Conservation (phyloP, 2,329 filamentous ascomycete genomes). For the Sclerotinia sclerotiorum region DNA sequence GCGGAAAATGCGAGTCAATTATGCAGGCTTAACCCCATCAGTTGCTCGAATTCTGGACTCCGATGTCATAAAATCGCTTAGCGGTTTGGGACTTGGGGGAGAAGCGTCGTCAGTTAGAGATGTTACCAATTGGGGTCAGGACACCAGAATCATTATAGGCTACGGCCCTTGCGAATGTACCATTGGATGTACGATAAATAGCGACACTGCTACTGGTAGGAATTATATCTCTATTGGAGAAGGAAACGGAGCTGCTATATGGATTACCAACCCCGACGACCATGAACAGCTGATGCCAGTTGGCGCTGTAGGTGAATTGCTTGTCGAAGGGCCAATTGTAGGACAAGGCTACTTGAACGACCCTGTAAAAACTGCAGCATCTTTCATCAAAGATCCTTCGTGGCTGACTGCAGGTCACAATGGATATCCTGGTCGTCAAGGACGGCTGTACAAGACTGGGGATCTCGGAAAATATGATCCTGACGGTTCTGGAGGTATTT, state of each 20-base stretch:
- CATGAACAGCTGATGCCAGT: slow-evolving; percentile 31
- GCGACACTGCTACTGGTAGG: slow-evolving; percentile 26
- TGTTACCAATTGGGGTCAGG: slow-evolving; percentile 42
- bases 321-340: slow-evolving; percentile 53
- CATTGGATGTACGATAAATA: slow-evolving; percentile 23
- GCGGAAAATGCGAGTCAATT: slow-evolving; percentile 31
- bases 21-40: slow-evolving; percentile 38
- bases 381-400: slow-evolving; percentile 56
- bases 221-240: slow-evolving; percentile 26
- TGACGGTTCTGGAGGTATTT: slow-evolving; percentile 49
- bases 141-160: slow-evolving; percentile 44
- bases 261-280: slow-evolving; percentile 41
- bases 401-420: slow-evolving; percentile 43
- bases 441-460: slow-evolving; percentile 58
- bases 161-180: slow-evolving; percentile 44
- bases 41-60: slow-evolving; percentile 35
- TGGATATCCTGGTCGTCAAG: slow-evolving; percentile 41
- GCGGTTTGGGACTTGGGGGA: slow-evolving; percentile 34
- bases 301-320: slow-evolving; percentile 36
- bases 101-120: slow-evolving; percentile 43
- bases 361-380: slow-evolving; percentile 54
- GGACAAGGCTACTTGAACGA: slow-evolving; percentile 62
- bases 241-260: slow-evolving; percentile 38
- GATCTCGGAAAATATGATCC: slow-evolving; percentile 56
- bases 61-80: slow-evolving; percentile 32